Base-by-base conservation (phyloP, 75 land plant genomes). In the Sequoiadendron giganteum region DNA sequence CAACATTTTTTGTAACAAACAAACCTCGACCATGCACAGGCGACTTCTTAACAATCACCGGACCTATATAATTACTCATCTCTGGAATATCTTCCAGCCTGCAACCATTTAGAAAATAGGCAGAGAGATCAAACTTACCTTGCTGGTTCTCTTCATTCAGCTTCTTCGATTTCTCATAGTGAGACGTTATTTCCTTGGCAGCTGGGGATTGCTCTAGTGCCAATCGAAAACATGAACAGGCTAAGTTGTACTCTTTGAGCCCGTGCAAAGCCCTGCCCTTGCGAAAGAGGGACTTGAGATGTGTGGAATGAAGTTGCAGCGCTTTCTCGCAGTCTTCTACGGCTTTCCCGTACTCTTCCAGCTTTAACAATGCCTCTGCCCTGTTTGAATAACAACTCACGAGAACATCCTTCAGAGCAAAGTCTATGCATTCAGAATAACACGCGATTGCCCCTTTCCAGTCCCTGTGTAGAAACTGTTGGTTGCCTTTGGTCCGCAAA, bases 221-320 rank as follows among this genome's bases (percentile, higher is more conserved):
- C 21, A 36, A 43, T n/a, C 38, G 34, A n/a, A 84, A 85, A 15
- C 40, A 45, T 16, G 54, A 85, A 40, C 81, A 39, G 1, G 81
- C 43, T 19, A 19, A 38, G 25, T 70, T 85, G 48, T 89, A 86
- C 47, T 91, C 83, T 81, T 75, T 58, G n/a, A 91, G 43, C 34
- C 54, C 92, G 42, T 70, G 86, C 70, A 91, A 39, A 9, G 91
- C 92, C 1, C 91, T 49, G 18, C 90, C 92, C 34, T 91, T 91
- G 34, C 90, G 86, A 80, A 68, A 89, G 0, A 89, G 43, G 83
- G 91, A 86, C 1, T 68, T 91, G 43, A 89, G 25, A 82, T 91
- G 90, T 16, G 25, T 32, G 32, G 91, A 85, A 54, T 91, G 88
- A n/a, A 91, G 73, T 72, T 65, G 42, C 2, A 91, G 65, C 9